phyloP scores from a whole-genome alignment of 2,329 filamentous ascomycete species.

The Xylaria hypoxylon region DNA sequence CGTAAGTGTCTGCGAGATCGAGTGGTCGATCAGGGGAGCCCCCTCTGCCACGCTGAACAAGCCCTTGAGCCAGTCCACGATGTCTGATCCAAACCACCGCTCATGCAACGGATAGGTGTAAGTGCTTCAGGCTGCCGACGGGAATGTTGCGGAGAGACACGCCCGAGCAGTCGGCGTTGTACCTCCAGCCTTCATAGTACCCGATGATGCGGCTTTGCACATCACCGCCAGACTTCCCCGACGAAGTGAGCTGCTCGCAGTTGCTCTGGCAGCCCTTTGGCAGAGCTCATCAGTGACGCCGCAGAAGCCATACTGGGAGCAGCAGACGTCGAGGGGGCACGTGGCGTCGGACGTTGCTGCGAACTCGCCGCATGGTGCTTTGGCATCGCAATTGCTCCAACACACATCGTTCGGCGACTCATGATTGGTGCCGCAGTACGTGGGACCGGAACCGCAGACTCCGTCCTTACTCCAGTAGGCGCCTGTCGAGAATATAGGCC shows the following conservation, averaged over 20 bases:
- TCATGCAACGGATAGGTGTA: constrained; percentile 51
- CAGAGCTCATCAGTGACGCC: constrained; percentile 46
- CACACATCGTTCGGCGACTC: constrained; percentile 47
- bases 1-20: neutral
- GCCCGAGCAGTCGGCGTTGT: neutral
- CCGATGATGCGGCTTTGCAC: constrained; percentile 46
- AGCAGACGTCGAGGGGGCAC: constrained; percentile 56
- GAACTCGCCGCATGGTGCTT: constrained; percentile 51
- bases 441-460: constrained; percentile 27
- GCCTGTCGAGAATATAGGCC: constrained; percentile 5
- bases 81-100: constrained; percentile 45
- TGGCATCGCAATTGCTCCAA: constrained; percentile 51
- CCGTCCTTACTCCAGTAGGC: constrained; percentile 30
- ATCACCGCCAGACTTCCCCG: constrained; percentile 28
- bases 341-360: constrained; percentile 39
- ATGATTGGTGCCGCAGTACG: constrained; percentile 43
- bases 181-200: constrained; percentile 51
- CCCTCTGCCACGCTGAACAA: constrained; percentile 45
- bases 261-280: constrained; percentile 44
- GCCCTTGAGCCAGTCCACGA: constrained; percentile 30
- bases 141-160: constrained; percentile 51
- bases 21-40: constrained; percentile 12
- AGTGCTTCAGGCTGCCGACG: constrained; percentile 54
- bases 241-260: constrained; percentile 39
- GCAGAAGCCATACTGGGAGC: constrained; percentile 52